A percentile compares a stretch with the other conserved stretches of the same genome.
These are phyloP conservation scores for Macroventuria anomochaeta DNA, from an alignment of 2,329 filamentous ascomycete genomes.

Conservation along the genomic window DNA sequence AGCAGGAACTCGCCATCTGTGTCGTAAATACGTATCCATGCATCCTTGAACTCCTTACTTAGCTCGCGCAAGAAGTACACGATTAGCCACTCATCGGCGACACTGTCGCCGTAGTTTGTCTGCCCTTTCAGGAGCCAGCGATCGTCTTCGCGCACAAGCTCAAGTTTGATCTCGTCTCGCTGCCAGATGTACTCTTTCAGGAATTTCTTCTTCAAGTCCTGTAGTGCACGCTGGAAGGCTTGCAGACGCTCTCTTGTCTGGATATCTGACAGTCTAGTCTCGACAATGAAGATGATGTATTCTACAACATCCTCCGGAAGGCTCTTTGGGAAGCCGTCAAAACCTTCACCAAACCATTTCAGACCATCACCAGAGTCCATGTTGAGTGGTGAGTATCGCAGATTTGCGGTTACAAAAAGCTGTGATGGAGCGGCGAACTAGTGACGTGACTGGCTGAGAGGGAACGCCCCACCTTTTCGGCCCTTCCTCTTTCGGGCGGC, in stretches of 20 bases:
- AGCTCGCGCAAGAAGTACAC: constrained; percentile 87
- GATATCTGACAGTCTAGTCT: constrained; percentile 60
- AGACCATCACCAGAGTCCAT: constrained; percentile 57
- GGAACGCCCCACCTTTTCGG: constrained; percentile 17
- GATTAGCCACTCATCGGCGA: constrained; percentile 97
- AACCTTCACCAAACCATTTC: constrained; percentile 70
- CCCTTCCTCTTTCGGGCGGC: constrained; percentile 20
- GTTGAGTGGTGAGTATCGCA: constrained; percentile 10
- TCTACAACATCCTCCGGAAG: constrained; percentile 85
- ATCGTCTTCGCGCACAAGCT: constrained; percentile 64
- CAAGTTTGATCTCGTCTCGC: constrained; percentile 77
- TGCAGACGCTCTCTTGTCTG: constrained; percentile 72
- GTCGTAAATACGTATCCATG: constrained; percentile 86
- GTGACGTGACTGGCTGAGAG: constrained; percentile 28
- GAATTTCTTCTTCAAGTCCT: constrained; percentile 66
- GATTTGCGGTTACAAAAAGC: constrained; percentile 40
- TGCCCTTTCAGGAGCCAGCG: constrained; percentile 71
- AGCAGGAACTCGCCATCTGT: constrained; percentile 94
- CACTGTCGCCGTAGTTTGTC: constrained; percentile 90
- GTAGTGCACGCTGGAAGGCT: constrained; percentile 71
- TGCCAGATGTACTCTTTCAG: constrained; percentile 96
- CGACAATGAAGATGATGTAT: constrained; percentile 78
- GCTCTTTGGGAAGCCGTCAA: constrained; percentile 68
- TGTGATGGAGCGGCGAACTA: constrained; percentile 23
- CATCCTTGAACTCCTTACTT: constrained; percentile 71